These are phyloP conservation scores for Cladosporium sp. DNA, from an alignment of 2,329 filamentous ascomycete genomes.

Conservation along the genomic window DNA sequence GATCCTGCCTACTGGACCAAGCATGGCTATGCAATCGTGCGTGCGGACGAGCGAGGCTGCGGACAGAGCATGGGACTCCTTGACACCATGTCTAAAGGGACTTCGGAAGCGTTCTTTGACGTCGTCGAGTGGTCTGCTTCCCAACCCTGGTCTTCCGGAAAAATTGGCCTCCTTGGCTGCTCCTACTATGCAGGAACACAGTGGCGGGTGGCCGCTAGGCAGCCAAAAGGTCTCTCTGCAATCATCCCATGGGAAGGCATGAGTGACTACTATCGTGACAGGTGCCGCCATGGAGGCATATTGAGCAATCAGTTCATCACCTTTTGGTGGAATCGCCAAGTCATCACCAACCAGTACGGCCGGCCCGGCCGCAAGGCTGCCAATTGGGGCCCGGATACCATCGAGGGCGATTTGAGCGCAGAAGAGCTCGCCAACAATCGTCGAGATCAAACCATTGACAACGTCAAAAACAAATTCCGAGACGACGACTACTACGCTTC, in stretches of 20 bases:
- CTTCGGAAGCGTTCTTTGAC: constrained; percentile 42
- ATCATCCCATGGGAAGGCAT: constrained; percentile 46
- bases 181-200: constrained; percentile 40
- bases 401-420: constrained; percentile 56
- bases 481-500: constrained; percentile 62
- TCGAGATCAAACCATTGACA: constrained; percentile 38
- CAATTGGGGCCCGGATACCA: constrained; percentile 51
- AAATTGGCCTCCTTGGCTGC: constrained; percentile 42
- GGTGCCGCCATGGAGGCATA: constrained; percentile 42
- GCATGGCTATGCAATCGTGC: constrained; percentile 31
- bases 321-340: constrained; percentile 66
- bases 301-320: constrained; percentile 42
- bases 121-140: constrained; percentile 39
- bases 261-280: constrained; percentile 44
- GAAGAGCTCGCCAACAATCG: constrained; percentile 50
- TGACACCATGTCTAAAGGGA: constrained; percentile 40
- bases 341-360: constrained; percentile 66
- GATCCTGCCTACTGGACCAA: constrained; percentile 36
- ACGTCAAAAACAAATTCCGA: constrained; percentile 51
- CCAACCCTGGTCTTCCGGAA: constrained; percentile 43
- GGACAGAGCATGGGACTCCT: constrained; percentile 34
- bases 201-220: constrained; percentile 36
- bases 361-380: constrained; percentile 38
- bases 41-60: constrained; percentile 29
- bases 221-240: constrained; percentile 38